A percentile compares a stretch with the other conserved stretches of the same genome.
phyloP scores from a whole-genome alignment of 306 rosid species.

The Inga laurina region DNA sequence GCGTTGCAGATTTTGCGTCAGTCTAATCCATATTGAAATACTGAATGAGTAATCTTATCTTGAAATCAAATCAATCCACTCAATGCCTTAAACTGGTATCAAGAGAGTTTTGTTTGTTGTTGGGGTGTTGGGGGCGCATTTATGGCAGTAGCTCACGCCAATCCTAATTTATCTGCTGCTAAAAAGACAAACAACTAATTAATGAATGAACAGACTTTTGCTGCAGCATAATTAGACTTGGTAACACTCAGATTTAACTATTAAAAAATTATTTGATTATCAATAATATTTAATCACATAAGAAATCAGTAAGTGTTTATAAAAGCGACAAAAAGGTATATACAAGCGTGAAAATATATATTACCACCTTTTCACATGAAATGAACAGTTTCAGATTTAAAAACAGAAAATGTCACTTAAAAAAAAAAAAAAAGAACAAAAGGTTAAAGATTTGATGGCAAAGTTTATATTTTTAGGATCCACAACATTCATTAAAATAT shows the following conservation, averaged over 20 bases:
- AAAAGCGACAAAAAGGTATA: neutral
- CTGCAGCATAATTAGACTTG: neutral
- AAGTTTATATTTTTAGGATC: neutral
- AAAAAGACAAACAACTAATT: conserved; percentile 31
- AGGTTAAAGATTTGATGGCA: neutral
- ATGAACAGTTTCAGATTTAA: neutral
- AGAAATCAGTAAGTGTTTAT: neutral
- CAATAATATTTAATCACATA: neutral
- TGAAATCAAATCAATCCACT: conserved; percentile 17
- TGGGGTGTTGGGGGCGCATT: too few relatives aligned
- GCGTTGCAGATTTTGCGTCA: conserved; percentile 24
- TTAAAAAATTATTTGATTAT: neutral
- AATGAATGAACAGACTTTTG: neutral
- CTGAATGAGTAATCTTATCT: conserved; percentile 32
- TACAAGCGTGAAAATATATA: neutral
- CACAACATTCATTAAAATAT: neutral
- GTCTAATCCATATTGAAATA: conserved; percentile 8
- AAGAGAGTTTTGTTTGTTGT: too few relatives aligned
- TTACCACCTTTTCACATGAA: neutral
- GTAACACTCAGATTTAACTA: neutral
- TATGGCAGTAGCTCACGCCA: neutral
- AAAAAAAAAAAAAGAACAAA: neutral
- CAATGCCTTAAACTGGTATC: conserved; percentile 28
- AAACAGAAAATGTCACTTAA: neutral
- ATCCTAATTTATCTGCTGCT: conserved; percentile 2